phyloP scores from a whole-genome alignment of 208 protist species.

The Leishmania braziliensis region DNA sequence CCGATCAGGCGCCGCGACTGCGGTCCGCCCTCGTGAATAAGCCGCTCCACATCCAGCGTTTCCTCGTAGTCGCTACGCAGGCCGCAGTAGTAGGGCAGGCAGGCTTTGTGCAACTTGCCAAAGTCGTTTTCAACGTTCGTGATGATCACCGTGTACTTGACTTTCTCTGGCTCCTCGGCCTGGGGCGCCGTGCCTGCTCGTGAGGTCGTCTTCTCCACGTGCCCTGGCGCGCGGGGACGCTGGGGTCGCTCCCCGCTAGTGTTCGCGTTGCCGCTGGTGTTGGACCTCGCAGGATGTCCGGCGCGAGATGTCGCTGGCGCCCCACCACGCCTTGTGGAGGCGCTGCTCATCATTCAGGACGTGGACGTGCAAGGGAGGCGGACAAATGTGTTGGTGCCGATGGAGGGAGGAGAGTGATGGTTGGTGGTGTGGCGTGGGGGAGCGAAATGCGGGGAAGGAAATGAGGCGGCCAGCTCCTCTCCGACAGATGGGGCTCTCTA shows the following conservation, averaged over 20 bases:
- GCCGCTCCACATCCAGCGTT: slow-evolving; percentile 26
- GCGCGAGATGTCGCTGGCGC: neutral
- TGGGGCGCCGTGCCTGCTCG: neutral
- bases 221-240: neutral
- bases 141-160: slow-evolving; percentile 78
- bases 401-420: too few relatives aligned
- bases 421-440: neutral
- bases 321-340: neutral
- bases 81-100: slow-evolving; percentile 53
- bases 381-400: neutral
- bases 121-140: slow-evolving; percentile 89
- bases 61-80: slow-evolving; percentile 40
- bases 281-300: neutral
- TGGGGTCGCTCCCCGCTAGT: neutral
- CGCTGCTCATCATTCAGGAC: neutral
- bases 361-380: neutral
- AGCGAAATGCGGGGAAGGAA: neutral
- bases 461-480: neutral
- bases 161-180: slow-evolving; percentile 11
- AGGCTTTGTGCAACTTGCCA: slow-evolving; percentile 62
- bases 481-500: too few relatives aligned
- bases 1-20: neutral
- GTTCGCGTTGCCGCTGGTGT: neutral
- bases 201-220: slow-evolving; percentile 1
- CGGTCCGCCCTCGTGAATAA: neutral